Base-by-base conservation (phyloP, 768 basidiomycete genomes). In the Termitomyces bulborhizus region DNA sequence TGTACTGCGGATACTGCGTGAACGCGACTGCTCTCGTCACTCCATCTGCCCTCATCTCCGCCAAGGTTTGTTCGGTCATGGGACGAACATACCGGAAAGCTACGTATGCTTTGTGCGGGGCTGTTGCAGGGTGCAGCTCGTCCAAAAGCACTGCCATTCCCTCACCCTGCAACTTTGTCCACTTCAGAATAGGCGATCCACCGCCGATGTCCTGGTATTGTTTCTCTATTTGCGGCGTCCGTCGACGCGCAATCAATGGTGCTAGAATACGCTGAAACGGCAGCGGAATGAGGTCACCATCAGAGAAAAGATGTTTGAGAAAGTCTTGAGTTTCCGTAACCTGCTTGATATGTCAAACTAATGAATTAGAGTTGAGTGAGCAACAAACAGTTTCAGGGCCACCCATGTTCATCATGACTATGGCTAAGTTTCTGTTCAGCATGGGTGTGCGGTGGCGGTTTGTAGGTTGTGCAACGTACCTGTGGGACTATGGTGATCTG, bases 391-490 rank as follows among this genome's bases (percentile, higher is more conserved):
- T 95, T 49, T 90, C 82, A 24, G 96, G 97, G 1, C 97, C 97
- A 43, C 97, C 97, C 97, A 99, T 99, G 71, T 98, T 99, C 74
- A 99, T 76, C 89, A 99, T 90, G 41, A 99, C 93, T 59, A 98
- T 81, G 37, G 90, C 96, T 79, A 46, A 32, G 44, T 53, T 60
- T 34, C 50, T 32, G 55, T 62, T 54, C 62, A 60, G 52, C 41
- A 26, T 52, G 55, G 46, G 47, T 47, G 58, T 60, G 60, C 34
- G 37, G 43, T 44, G 37, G 37, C n/a, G 6, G 8, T 29, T 32
- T 53, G 43, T 55, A 26, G 48, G 16, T 27, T 55, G 39, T 39
- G 31, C 52, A 51, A 53, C 60, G 47, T 54, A 86, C 84, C 84
- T 80, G 84, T 86, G 57, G 84, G 84, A 68, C 84, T 86, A 46